These are phyloP conservation scores for Daldinia vernicosa DNA, from an alignment of 495 filamentous ascomycete species.

Conservation along the genomic window DNA sequence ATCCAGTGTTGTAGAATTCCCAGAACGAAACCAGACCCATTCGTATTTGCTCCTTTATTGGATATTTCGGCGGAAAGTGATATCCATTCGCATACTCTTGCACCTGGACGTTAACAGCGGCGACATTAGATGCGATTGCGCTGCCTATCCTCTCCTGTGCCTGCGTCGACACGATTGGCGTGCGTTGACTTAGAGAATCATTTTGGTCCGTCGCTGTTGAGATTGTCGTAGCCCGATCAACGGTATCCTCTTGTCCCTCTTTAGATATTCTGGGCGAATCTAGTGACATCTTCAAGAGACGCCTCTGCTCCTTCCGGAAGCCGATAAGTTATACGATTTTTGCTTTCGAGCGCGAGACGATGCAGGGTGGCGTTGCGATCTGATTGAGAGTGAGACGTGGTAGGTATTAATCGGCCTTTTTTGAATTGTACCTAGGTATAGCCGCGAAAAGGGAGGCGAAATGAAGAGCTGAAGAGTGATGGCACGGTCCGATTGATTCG, in stretches of 20 bases:
- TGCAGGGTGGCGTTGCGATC: background rate
- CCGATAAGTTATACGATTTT: conserved; percentile 5
- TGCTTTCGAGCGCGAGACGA: background rate
- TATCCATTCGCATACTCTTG: conserved; percentile 65
- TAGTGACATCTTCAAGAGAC: conserved; percentile 33
- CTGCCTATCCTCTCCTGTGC: conserved; percentile 22
- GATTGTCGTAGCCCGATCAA: conserved; percentile 37
- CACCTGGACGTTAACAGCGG: conserved; percentile 31
- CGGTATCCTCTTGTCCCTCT: conserved; percentile 24
- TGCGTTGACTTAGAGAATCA: conserved; percentile 33
- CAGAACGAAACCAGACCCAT: conserved; percentile 65
- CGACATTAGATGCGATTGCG: conserved; percentile 25
- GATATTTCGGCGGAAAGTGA: conserved; percentile 73
- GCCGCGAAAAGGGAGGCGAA: background rate
- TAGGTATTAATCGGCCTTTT: conserved; percentile 7
- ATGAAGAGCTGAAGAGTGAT: background rate
- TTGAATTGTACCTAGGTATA: background rate
- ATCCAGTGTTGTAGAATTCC: conserved; percentile 65
- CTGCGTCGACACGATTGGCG: conserved; percentile 11
- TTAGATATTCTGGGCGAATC: conserved; percentile 36
- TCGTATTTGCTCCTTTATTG: conserved; percentile 66
- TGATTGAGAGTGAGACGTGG: background rate
- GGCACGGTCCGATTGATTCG: background rate
- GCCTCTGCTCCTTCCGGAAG: conserved; percentile 6
- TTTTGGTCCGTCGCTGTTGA: conserved; percentile 37